These are phyloP conservation scores for Boletus eberwhitei DNA, from an alignment of 768 basidiomycete genomes.

Conservation along the genomic window DNA sequence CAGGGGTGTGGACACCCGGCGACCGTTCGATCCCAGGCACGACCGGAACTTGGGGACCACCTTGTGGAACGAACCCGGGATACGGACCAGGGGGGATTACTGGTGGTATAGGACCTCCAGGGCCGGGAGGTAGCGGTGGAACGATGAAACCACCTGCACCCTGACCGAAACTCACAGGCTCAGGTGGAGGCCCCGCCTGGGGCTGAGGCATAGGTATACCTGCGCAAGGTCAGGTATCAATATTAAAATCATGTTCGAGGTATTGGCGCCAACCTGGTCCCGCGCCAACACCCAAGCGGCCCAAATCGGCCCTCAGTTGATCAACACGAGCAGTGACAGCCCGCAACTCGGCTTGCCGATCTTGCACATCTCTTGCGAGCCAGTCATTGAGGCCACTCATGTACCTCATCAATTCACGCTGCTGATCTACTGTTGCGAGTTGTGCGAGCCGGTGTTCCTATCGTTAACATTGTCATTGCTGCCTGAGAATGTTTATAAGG, in stretches of 20 bases:
- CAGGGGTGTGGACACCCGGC: conserved; percentile 14
- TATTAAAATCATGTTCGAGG: background rate
- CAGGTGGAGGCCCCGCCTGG: conserved; percentile 4
- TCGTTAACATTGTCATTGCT: conserved; percentile 5
- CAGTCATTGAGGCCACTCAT: conserved; percentile 74
- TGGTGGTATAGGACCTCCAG: conserved; percentile 13
- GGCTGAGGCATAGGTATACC: conserved; percentile 28
- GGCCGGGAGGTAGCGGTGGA: conserved; percentile 21
- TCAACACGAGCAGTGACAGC: conserved; percentile 63
- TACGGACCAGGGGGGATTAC: conserved; percentile 15
- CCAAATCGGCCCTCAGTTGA: conserved; percentile 41
- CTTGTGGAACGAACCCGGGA: conserved; percentile 25
- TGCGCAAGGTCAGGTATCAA: conserved; percentile 5
- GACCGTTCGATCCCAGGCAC: conserved; percentile 15
- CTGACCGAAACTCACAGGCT: conserved; percentile 2
- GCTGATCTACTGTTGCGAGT: conserved; percentile 72
- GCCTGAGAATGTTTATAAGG: background rate
- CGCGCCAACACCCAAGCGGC: conserved; percentile 44
- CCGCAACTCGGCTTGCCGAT: conserved; percentile 71
- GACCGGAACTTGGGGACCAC: conserved; percentile 18
- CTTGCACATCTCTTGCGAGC: conserved; percentile 74
- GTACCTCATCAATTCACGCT: conserved; percentile 76
- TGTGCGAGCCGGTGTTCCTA: conserved; percentile 78
- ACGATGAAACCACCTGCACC: conserved; percentile 17
- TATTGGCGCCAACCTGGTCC: conserved; percentile 33